These are phyloP conservation scores for Arthrobotrys iridis DNA, from an alignment of 2,329 filamentous ascomycete species.

Conservation along the genomic window DNA sequence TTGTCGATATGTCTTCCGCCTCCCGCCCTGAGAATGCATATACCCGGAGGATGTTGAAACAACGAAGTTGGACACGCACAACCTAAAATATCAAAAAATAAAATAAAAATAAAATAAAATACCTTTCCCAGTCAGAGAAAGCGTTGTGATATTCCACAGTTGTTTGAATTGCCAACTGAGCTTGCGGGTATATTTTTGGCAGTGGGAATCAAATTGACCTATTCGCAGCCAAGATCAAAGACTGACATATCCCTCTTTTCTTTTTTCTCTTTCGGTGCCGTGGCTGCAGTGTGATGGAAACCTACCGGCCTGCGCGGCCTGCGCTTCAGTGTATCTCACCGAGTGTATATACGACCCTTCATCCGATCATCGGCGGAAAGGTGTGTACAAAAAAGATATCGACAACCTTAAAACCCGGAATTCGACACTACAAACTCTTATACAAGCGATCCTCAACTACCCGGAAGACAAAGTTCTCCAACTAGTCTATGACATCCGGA, in stretches of 20 bases:
- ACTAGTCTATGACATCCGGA: constrained; percentile 86
- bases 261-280: constrained; percentile 15
- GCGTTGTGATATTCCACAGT: neutral
- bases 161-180: neutral
- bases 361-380: constrained; percentile 94
- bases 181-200: neutral
- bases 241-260: constrained; percentile 11
- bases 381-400: constrained; percentile 93
- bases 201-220: constrained; percentile 2
- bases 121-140: neutral
- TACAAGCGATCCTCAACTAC: constrained; percentile 86
- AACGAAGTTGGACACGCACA: constrained; percentile 1
- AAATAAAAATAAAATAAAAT: constrained; percentile 2
- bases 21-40: constrained; percentile 13
- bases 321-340: constrained; percentile 89
- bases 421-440: constrained; percentile 88
- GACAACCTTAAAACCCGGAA: constrained; percentile 87
- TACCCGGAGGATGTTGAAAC: constrained; percentile 4
- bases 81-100: constrained; percentile 1
- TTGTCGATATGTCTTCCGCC: constrained; percentile 51
- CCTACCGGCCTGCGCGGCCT: constrained; percentile 91
- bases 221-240: constrained; percentile 1
- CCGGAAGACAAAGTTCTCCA: constrained; percentile 84
- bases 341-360: constrained; percentile 95
- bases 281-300: constrained; percentile 79